These are phyloP conservation scores for Leavenworthia alabamica DNA, from an alignment of 345 rosid species.

Conservation along the genomic window DNA sequence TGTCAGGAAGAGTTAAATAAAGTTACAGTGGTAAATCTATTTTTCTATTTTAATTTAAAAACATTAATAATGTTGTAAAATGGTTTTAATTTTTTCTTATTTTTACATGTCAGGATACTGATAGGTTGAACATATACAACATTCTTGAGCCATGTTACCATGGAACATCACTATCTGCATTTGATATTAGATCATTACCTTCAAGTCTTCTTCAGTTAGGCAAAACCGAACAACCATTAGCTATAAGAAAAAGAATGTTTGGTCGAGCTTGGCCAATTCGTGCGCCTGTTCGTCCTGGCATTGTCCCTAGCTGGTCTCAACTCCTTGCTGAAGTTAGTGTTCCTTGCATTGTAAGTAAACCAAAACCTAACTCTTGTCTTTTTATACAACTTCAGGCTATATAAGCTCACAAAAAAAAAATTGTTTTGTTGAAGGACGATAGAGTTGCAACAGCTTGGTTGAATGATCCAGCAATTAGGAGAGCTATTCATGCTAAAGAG, in stretches of 20 bases:
- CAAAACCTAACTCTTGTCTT: neutral
- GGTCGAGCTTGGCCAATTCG: constrained; percentile 94
- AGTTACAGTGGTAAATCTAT: constrained; percentile 28
- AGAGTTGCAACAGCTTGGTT: constrained; percentile 80
- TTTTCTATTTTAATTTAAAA: neutral
- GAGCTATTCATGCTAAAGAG: constrained; percentile 60
- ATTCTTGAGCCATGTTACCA: constrained; percentile 87
- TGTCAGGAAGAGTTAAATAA: constrained; percentile 32
- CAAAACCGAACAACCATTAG: constrained; percentile 56
- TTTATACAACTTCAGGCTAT: neutral
- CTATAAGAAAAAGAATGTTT: constrained; percentile 78
- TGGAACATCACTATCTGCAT: constrained; percentile 32
- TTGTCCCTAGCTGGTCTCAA: constrained; percentile 88
- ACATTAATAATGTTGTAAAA: neutral
- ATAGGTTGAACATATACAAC: constrained; percentile 57
- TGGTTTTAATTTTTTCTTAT: neutral
- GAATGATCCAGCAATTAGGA: constrained; percentile 53
- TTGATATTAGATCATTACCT: constrained; percentile 41
- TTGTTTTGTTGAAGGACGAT: constrained; percentile 45
- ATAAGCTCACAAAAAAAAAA: neutral
- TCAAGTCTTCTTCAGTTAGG: constrained; percentile 53
- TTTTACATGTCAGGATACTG: constrained; percentile 6
- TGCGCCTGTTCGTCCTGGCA: constrained; percentile 72
- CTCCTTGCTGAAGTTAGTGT: constrained; percentile 43
- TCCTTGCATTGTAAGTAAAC: constrained; percentile 72